These are phyloP conservation scores for Triticum aestivum DNA, from an alignment of 176 grass and related monocot species.

Conservation along the genomic window DNA sequence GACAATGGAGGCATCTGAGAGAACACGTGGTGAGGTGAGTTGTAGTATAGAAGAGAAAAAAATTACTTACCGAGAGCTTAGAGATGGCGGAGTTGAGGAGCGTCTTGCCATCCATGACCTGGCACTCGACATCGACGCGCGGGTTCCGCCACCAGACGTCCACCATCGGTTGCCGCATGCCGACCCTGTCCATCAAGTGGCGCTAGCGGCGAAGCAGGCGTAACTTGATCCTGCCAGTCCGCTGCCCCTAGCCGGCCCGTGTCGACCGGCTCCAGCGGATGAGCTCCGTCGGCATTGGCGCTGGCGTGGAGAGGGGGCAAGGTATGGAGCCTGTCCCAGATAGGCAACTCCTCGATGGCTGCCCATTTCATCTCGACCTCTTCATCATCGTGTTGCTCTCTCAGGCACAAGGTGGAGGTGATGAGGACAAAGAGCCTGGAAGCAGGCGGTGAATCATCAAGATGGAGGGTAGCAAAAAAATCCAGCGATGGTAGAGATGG, in stretches of 20 bases:
- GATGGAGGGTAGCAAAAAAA: too few species aligned
- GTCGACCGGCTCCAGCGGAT: slow-evolving; percentile 27
- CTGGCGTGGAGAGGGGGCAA: slow-evolving; percentile 21
- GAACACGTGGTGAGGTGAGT: neutral
- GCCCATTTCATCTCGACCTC: too few species aligned
- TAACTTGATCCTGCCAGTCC: slow-evolving; percentile 45
- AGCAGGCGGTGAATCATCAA: too few species aligned
- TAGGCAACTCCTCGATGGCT: slow-evolving; percentile 60
- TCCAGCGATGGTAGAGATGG: too few species aligned
- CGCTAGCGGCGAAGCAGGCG: slow-evolving; percentile 61
- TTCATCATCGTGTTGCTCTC: too few species aligned
- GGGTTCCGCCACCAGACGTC: slow-evolving; percentile 52
- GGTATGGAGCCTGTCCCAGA: slow-evolving; percentile 41
- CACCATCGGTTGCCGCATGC: slow-evolving; percentile 49
- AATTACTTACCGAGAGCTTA: slow-evolving; percentile 9
- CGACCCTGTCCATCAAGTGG: slow-evolving; percentile 45
- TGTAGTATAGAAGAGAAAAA: neutral
- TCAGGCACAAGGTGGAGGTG: too few species aligned
- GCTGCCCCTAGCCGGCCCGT: slow-evolving; percentile 12
- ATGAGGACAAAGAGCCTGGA: too few species aligned
- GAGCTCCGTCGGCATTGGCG: neutral
- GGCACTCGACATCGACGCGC: slow-evolving; percentile 43
- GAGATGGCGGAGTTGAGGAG: slow-evolving; percentile 51
- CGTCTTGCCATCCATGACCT: slow-evolving; percentile 54
- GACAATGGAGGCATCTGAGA: neutral